Conservation (phyloP, 768 basidiomycete species). For the Suillus subluteus region DNA sequence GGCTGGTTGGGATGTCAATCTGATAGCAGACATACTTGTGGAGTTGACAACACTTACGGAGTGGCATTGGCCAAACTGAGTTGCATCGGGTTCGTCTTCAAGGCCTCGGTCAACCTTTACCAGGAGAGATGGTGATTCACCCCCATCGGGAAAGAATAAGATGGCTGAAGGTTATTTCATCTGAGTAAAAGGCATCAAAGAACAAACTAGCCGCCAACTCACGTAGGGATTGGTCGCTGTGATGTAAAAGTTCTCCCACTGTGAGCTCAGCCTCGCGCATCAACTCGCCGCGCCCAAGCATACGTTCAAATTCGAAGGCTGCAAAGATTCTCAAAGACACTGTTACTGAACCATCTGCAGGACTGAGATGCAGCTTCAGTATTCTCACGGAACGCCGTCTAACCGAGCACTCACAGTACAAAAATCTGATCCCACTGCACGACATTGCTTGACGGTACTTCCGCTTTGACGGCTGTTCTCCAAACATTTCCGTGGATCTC, state of each 20-base stretch:
- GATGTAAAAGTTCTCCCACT: constrained; percentile 7
- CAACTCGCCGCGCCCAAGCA: constrained; percentile 16
- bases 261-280: constrained; percentile 11
- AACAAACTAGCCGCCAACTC: neutral
- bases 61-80: constrained; percentile 3
- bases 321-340: constrained; percentile 14
- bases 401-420: constrained; percentile 9
- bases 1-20: constrained; percentile 2
- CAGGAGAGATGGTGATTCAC: neutral
- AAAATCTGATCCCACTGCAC: constrained; percentile 21
- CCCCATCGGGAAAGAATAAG: neutral
- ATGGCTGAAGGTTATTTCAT: neutral
- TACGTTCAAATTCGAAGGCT: constrained; percentile 16
- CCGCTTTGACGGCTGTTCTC: constrained; percentile 13
- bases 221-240: constrained; percentile 1
- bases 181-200: too few species aligned
- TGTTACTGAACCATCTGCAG: neutral
- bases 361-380: constrained; percentile 9
- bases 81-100: neutral
- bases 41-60: neutral
- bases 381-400: neutral
- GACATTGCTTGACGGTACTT: constrained; percentile 8
- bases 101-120: neutral
- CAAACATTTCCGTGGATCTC: constrained; percentile 3
- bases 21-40: neutral